Conservation (phyloP, 116 monocot genomes). For the Phalaenopsis hybrid region DNA sequence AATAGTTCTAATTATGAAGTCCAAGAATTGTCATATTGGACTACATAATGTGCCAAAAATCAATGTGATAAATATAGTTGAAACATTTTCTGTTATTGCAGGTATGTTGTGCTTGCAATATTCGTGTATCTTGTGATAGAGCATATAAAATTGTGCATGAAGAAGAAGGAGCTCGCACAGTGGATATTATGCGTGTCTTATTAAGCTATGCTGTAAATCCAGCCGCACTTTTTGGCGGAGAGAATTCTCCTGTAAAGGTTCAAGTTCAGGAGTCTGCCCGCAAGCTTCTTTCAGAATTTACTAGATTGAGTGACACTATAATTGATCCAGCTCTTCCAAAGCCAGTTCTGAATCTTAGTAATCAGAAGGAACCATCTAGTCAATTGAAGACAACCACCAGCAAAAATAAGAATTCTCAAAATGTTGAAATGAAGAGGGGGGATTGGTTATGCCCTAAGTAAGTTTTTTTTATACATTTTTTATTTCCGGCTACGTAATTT, state of each 20-base stretch:
- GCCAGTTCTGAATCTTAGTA: slow-evolving; percentile 16
- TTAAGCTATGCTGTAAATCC: slow-evolving; percentile 68
- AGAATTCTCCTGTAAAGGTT: slow-evolving; percentile 22
- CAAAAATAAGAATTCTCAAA: slow-evolving; percentile 18
- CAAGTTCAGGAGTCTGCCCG: slow-evolving; percentile 64
- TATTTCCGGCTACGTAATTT: background rate
- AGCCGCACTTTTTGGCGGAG: slow-evolving; percentile 23
- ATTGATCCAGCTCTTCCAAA: slow-evolving; percentile 56
- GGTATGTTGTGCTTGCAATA: slow-evolving; percentile 73
- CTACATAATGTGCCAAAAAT: background rate
- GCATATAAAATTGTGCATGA: slow-evolving; percentile 50
- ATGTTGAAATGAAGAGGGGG: slow-evolving; percentile 90
- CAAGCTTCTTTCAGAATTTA: slow-evolving; percentile 57
- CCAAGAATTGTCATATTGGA: background rate
- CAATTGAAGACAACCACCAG: slow-evolving; percentile 10
- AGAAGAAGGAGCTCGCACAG: slow-evolving; percentile 68
- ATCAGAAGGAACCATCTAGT: slow-evolving; percentile 24
- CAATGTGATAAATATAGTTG: background rate
- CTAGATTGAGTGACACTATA: slow-evolving; percentile 60
- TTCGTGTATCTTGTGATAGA: slow-evolving; percentile 75
- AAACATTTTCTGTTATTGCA: slow-evolving; percentile 18
- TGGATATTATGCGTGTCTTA: slow-evolving; percentile 80
- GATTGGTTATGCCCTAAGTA: slow-evolving; percentile 93
- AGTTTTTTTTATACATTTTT: slow-evolving; percentile 13
- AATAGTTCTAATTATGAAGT: background rate